Percentiles rank a stretch among this genome's conserved stretches.
phyloP scores from a whole-genome alignment of 305 asterid species.

The Fraxinus dipetala region DNA sequence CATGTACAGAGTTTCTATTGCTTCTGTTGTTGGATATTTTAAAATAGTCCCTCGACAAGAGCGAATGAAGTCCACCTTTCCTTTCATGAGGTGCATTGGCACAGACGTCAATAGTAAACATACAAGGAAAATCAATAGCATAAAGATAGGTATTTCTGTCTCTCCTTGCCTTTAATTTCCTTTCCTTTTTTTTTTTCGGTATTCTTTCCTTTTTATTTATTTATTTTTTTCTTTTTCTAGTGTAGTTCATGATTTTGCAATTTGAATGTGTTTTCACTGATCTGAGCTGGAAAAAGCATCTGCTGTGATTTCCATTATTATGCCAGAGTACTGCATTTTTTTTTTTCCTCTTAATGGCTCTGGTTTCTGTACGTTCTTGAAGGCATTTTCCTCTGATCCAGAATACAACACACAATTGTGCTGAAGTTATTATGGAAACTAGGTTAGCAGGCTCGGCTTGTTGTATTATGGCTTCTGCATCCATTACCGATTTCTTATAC shows the following conservation, averaged over 20 bases:
- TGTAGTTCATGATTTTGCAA: background rate
- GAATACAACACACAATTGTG: background rate
- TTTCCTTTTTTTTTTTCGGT: background rate
- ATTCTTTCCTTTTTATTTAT: background rate
- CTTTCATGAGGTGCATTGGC: constrained; percentile 19
- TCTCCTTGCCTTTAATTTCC: background rate
- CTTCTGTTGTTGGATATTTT: background rate
- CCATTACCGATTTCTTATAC: constrained; percentile 12
- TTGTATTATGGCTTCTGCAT: constrained; percentile 17
- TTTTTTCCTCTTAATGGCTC: background rate
- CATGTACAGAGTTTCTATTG: constrained; percentile 14
- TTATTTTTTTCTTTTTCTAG: background rate
- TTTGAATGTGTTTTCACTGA: background rate
- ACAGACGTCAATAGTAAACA: constrained; percentile 12
- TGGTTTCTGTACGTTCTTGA: background rate
- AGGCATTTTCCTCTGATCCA: background rate
- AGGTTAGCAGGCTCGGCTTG: constrained; percentile 4
- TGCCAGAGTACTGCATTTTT: background rate
- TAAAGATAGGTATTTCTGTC: constrained; percentile 21
- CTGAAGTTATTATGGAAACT: background rate
- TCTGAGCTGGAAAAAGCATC: background rate
- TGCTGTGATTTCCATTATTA: background rate
- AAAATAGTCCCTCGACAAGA: background rate
- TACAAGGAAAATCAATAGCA: constrained; percentile 15
- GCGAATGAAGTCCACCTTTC: background rate